These are phyloP conservation scores for Grosmannia clavigera DNA, from an alignment of 2,329 filamentous ascomycete species.

Conservation along the genomic window DNA sequence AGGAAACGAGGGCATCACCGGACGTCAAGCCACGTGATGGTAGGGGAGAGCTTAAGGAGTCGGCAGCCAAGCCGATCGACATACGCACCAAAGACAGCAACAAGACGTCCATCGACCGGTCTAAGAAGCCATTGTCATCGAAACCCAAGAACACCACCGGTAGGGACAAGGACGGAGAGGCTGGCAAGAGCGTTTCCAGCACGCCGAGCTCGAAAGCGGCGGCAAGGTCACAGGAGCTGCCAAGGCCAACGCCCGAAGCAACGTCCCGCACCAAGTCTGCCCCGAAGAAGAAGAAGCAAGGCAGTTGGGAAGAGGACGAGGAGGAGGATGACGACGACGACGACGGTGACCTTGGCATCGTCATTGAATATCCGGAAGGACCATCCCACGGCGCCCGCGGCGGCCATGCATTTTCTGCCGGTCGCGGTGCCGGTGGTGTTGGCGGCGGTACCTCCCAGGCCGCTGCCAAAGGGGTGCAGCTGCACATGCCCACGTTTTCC, in stretches of 20 bases:
- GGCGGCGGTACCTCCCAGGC: too few species aligned
- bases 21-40: conserved; percentile 1
- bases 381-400: conserved; percentile 18
- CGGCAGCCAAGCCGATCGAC: background rate
- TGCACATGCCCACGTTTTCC: conserved; percentile 13
- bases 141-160: background rate
- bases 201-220: background rate
- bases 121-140: background rate
- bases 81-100: background rate
- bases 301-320: conserved; percentile 26
- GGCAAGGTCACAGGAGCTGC: background rate
- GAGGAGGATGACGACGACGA: conserved; percentile 34
- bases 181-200: background rate
- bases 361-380: conserved; percentile 47
- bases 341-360: conserved; percentile 44
- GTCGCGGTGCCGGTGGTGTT: background rate
- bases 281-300: conserved; percentile 19
- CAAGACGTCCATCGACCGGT: background rate
- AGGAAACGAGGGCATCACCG: conserved; percentile 8
- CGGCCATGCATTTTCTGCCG: too few species aligned
- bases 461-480: background rate
- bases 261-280: background rate
- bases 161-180: conserved; percentile 1
- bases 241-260: background rate
- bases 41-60: background rate